Evolutionary conservation across 768 basidiomycete genomes (phyloP), one percentile per base, ranked within the genome.

Genomic region (Daedaleopsis sinensis): DNA sequence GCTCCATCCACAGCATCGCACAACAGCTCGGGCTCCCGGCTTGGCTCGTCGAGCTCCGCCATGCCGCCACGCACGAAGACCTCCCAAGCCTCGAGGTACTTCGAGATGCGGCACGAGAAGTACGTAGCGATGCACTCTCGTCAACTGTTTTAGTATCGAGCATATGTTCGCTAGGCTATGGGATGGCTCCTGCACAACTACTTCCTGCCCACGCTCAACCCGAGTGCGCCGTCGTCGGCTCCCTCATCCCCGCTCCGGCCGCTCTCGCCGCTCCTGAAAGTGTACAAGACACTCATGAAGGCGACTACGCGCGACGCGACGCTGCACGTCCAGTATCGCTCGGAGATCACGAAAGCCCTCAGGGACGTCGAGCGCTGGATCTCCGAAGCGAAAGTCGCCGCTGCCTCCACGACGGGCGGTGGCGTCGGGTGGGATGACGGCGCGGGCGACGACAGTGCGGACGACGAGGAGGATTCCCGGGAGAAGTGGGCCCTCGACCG

Each of bases 1-100:
- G 95, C 21, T 90, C 97, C 2, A 98, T 98, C 66, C 86, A 91
- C 0, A 86, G 90, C 43, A 91, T 99, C 63, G 94, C 96, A 1
- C 78, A 81, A 3, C 92, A 96, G 68, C 82, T 99, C 12, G 89
- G 90, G 0, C 78, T 99, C 1, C 96, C 97, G 0, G 76, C 81
- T 0, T 95, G 91, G 89, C 80, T 98, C 11, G 95, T 99, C 13
- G 93, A 96, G 66, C 79, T 98, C 12, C 82, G 97, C 43, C 97
- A 98, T 77, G 93, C 94, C 27, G 93, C 93, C 13, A 99, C 97
- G 1, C 97, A 98, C 69, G 96, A 98, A 69, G 93, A 96, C 62
- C 77, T 98, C 13, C 97, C 96, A 0, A 89, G 89, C 65, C 78
- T 98, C 11, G 86, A 88, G 55, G 74, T 95, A 5, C 80, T 97